A percentile compares a stretch with the other conserved stretches of the same genome.
These are phyloP conservation scores for Xylaria nigripes DNA, from an alignment of 495 filamentous ascomycete genomes.

Conservation along the genomic window DNA sequence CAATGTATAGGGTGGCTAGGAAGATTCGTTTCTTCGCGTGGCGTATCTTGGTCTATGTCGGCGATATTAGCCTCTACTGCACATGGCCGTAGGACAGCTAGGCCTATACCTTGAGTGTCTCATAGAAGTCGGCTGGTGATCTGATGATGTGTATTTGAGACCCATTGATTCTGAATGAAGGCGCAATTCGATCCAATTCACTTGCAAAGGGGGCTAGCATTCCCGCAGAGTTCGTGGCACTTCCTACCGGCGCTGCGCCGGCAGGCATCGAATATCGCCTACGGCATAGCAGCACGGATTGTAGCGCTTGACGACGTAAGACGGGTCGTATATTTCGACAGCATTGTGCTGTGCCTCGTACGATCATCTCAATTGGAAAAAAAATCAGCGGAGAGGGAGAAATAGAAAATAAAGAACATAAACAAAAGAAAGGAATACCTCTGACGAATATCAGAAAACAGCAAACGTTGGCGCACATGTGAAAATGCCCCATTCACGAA, in stretches of 20 bases:
- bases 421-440: background rate
- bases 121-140: slow-evolving; percentile 77
- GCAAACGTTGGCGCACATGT: background rate
- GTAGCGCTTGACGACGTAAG: slow-evolving; percentile 9
- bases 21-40: slow-evolving; percentile 74
- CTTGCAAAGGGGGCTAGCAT: slow-evolving; percentile 60
- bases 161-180: slow-evolving; percentile 76
- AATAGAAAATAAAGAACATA: background rate
- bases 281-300: slow-evolving; percentile 24
- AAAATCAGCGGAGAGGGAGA: background rate
- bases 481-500: background rate
- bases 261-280: slow-evolving; percentile 39
- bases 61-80: slow-evolving; percentile 12
- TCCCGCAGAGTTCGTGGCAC: slow-evolving; percentile 23
- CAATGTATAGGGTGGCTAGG: slow-evolving; percentile 91
- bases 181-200: slow-evolving; percentile 83
- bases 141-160: slow-evolving; percentile 73
- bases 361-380: slow-evolving; percentile 15
- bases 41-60: slow-evolving; percentile 62
- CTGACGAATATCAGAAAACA: background rate
- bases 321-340: slow-evolving; percentile 24
- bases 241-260: slow-evolving; percentile 16
- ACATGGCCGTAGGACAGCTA: slow-evolving; percentile 1
- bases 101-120: slow-evolving; percentile 64
- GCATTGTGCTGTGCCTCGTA: slow-evolving; percentile 18